Conservation (phyloP, 176 grass and related monocot genomes). For the Eragrostis curvula region DNA sequence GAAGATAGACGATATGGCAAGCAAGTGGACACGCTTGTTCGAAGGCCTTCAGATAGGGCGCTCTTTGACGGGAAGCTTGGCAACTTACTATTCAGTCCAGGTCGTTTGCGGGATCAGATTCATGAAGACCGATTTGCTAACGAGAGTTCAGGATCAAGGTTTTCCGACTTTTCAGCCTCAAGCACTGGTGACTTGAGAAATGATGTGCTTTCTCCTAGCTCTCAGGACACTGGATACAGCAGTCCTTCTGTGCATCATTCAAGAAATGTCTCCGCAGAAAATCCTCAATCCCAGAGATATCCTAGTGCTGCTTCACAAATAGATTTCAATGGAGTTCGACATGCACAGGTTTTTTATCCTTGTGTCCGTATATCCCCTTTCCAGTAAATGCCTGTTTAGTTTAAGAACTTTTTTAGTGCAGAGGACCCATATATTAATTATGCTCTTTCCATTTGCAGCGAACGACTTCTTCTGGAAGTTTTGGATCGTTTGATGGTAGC, state of each 20-base stretch:
- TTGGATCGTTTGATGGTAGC: conserved; percentile 74
- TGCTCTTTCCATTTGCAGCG: conserved; percentile 64
- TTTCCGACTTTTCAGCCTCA: conserved; percentile 93
- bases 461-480: conserved; percentile 84
- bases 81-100: conserved; percentile 73
- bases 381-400: conserved; percentile 39
- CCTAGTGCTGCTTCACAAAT: conserved; percentile 39
- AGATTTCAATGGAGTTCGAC: conserved; percentile 42
- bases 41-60: conserved; percentile 74
- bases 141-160: conserved; percentile 84
- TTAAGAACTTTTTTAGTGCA: conserved; percentile 19
- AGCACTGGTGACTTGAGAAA: conserved; percentile 71
- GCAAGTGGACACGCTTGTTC: conserved; percentile 62
- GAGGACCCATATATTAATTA: conserved; percentile 22
- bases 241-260: conserved; percentile 64
- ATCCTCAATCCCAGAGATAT: conserved; percentile 49
- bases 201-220: conserved; percentile 77
- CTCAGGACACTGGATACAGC: conserved; percentile 64
- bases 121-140: conserved; percentile 89
- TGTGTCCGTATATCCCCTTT: conserved; percentile 26
- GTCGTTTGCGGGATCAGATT: conserved; percentile 54
- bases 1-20: conserved; percentile 97
- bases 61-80: conserved; percentile 73
- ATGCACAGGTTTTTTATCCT: conserved; percentile 57
- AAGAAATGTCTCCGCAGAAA: conserved; percentile 62